A percentile compares a stretch with the other conserved stretches of the same genome.
These are phyloP conservation scores for Biscutella laevigata DNA, from an alignment of 441 rosid genomes.

Conservation along the genomic window DNA sequence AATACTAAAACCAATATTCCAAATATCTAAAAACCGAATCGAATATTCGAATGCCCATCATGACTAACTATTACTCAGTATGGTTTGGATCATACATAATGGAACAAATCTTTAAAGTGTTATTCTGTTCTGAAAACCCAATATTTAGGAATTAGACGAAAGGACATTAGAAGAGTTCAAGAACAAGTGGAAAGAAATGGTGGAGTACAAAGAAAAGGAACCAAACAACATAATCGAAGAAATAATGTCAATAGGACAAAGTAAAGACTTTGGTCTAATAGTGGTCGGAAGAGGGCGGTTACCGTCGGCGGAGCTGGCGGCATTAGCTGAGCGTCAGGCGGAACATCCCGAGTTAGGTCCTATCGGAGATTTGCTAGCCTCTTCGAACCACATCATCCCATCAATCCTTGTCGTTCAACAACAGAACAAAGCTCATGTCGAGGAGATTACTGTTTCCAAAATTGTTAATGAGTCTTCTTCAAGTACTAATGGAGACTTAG, in stretches of 20 bases:
- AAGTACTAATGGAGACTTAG: constrained; percentile 17
- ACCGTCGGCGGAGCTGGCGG: constrained; percentile 41
- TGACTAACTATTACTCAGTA: too few species aligned
- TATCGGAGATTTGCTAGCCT: constrained; percentile 43
- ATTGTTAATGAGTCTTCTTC: constrained; percentile 20
- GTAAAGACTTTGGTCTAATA: constrained; percentile 44
- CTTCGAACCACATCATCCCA: constrained; percentile 31
- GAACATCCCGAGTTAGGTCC: constrained; percentile 64
- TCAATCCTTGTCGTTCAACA: constrained; percentile 52
- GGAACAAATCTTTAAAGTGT: not conserved
- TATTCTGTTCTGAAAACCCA: not conserved
- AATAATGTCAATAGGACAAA: constrained; percentile 39
- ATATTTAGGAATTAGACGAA: constrained; percentile 45
- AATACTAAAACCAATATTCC: too few species aligned
- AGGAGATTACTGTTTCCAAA: constrained; percentile 35
- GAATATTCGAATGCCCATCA: too few species aligned
- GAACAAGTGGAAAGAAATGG: constrained; percentile 35
- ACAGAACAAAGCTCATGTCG: constrained; percentile 31
- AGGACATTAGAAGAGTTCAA: constrained; percentile 35
- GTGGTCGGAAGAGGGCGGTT: constrained; percentile 57
- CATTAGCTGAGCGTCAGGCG: constrained; percentile 41
- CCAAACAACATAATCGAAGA: constrained; percentile 38
- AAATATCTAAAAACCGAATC: too few species aligned
- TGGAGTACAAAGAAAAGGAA: constrained; percentile 38
- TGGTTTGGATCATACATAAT: too few species aligned